A percentile compares a stretch with the other conserved stretches of the same genome.
Evolutionary conservation across 257 asterid genomes (phyloP).

Genomic region (Verbascum thapsus): DNA sequence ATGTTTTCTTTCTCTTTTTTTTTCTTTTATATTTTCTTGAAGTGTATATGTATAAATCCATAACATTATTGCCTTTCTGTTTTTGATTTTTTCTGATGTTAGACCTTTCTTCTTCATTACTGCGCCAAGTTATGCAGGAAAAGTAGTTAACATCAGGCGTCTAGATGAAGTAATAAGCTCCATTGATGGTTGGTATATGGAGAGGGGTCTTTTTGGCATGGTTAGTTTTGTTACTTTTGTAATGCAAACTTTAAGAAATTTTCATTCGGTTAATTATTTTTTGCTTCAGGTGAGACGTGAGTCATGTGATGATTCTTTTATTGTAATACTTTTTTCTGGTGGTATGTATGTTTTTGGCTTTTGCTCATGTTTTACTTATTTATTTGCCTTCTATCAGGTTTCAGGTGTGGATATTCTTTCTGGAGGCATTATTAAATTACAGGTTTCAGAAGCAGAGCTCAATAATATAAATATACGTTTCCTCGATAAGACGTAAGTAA

Average conservation of each 20-base stretch:
- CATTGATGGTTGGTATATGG: constrained; percentile 96
- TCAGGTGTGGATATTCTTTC: constrained; percentile 93
- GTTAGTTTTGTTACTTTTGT: constrained; percentile 44
- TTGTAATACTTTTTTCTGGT: constrained; percentile 3
- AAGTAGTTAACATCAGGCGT: constrained; percentile 85
- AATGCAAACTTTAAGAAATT: not conserved
- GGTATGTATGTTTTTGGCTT: constrained; percentile 23
- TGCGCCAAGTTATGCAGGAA: constrained; percentile 83
- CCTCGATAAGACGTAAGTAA: constrained; percentile 89
- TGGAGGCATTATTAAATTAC: constrained; percentile 88
- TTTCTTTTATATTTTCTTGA: constrained; percentile 23
- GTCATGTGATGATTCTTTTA: not conserved
- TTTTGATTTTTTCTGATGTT: constrained; percentile 44
- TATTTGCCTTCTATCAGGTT: constrained; percentile 53
- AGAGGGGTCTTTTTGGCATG: constrained; percentile 97
- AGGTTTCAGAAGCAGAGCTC: constrained; percentile 97
- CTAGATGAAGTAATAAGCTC: constrained; percentile 90
- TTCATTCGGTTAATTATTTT: not conserved
- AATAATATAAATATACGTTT: constrained; percentile 80
- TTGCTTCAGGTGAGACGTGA: constrained; percentile 11
- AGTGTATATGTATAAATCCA: constrained; percentile 10
- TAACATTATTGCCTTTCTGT: constrained; percentile 3
- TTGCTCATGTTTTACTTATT: constrained; percentile 16
- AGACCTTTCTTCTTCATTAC: constrained; percentile 42
- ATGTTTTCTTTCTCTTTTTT: constrained; percentile 31